These are phyloP conservation scores for Malassezia slooffiae DNA, from an alignment of 1,284 basidiomycete genomes.

Conservation along the genomic window DNA sequence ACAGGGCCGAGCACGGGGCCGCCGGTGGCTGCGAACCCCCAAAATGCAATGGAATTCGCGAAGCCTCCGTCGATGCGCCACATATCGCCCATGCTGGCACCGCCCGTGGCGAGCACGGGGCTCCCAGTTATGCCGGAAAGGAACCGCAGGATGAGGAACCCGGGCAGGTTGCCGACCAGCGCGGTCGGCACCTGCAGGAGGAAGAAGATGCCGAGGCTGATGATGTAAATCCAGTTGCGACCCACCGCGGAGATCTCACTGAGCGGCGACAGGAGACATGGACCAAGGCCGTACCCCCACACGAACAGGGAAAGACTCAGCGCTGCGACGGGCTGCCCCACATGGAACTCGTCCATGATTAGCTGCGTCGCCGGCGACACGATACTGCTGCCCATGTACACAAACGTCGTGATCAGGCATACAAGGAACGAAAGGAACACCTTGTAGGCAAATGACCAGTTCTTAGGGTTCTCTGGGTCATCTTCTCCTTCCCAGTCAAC, in stretches of 20 bases:
- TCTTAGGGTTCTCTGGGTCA: slow-evolving; percentile 43
- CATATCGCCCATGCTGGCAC: slow-evolving; percentile 33
- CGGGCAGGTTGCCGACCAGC: slow-evolving; percentile 6
- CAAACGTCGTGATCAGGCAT: slow-evolving; percentile 49
- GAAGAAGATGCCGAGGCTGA: slow-evolving; percentile 14
- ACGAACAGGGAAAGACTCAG: slow-evolving; percentile 30
- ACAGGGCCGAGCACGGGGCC: slow-evolving; percentile 32
- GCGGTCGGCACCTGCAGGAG: slow-evolving; percentile 17
- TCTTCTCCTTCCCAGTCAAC: slow-evolving; percentile 48
- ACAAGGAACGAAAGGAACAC: slow-evolving; percentile 36
- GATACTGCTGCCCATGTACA: too few relatives aligned
- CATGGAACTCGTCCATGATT: slow-evolving; percentile 38
- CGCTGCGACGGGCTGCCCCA: slow-evolving; percentile 16
- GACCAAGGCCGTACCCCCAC: slow-evolving; percentile 20
- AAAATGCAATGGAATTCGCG: slow-evolving; percentile 15
- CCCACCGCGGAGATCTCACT: slow-evolving; percentile 41
- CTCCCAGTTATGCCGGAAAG: slow-evolving; percentile 46
- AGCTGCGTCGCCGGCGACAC: slow-evolving; percentile 51
- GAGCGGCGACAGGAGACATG: slow-evolving; percentile 40
- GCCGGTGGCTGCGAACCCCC: slow-evolving; percentile 9
- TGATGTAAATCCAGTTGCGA: slow-evolving; percentile 19
- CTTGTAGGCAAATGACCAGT: slow-evolving; percentile 40
- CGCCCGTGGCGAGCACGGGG: slow-evolving; percentile 44
- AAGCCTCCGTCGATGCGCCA: slow-evolving; percentile 13
- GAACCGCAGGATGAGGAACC: slow-evolving; percentile 36